Base-by-base conservation (phyloP, 495 filamentous ascomycete species). In the Trichoderma asperelloides region DNA sequence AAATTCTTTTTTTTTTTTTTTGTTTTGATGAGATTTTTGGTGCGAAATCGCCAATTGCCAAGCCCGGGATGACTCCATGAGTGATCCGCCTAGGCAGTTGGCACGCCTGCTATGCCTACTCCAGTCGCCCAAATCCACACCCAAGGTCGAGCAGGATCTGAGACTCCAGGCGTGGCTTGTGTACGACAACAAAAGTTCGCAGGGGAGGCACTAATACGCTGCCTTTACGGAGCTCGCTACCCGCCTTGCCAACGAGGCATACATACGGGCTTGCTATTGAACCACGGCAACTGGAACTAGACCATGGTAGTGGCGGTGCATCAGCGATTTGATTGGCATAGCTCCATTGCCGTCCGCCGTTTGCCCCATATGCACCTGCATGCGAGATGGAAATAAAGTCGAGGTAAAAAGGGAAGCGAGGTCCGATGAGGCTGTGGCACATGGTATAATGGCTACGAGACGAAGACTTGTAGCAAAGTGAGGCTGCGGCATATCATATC, bases 181-280 rank as follows among this genome's bases (percentile, higher is more conserved):
- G 55, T 30, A 25, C 55, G 11, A 60, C 25, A 60, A 60, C 55
- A 60, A 60, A 60, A 60, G 55, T 60, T 12, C 55, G 13, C 55
- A 60, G 27, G 23, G 43, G n/a, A 47, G 15, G 15, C 13, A 47
- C 43, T n/a, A 47, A n/a, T 16, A n/a, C 15, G 43, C 43, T n/a
- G 2, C 16, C 43, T n/a, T n/a, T 12, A 47, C 4, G 43, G 2
- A 47, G 11, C 6, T 11, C 43, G 13, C n/a, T n/a, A 16, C 3
- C 43, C 13, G n/a, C 15, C 43, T 13, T 15, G 13, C 55, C 55
- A 60, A 18, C 8, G 55, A 60, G 55, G 23, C 55, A 60, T 16
- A 47, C 43, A n/a, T 47, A 12, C 43, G 43, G 13, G 43, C 43
- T n/a, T 47, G 13, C 15, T 4, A n/a, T 15, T 4, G n/a, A 47